These are phyloP conservation scores for Przewalskia tangutica DNA, from an alignment of 257 asterid genomes.

Conservation along the genomic window DNA sequence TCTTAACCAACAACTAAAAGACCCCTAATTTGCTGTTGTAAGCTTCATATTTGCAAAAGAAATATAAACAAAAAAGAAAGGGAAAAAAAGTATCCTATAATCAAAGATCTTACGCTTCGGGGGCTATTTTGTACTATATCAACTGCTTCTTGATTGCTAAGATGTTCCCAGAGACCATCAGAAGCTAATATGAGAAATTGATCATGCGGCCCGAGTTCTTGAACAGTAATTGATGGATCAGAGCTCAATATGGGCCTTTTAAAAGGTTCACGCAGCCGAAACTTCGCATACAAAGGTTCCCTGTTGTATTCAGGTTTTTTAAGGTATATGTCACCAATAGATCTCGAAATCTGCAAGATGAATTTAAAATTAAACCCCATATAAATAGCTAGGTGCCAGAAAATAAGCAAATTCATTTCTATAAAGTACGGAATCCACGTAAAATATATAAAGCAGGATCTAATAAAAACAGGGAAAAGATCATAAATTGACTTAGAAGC, in stretches of 20 bases:
- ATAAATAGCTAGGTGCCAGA: neutral
- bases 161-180: conserved; percentile 38
- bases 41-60: neutral
- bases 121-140: conserved; percentile 37
- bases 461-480: neutral
- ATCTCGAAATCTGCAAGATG: conserved; percentile 35
- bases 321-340: conserved; percentile 44
- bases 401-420: neutral
- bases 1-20: too few relatives aligned
- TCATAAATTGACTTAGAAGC: neutral
- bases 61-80: neutral
- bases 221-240: conserved; percentile 9
- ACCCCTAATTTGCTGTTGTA: neutral
- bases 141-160: conserved; percentile 42
- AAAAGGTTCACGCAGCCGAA: conserved; percentile 36
- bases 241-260: conserved; percentile 34
- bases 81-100: neutral
- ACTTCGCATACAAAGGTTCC: conserved; percentile 38
- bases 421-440: neutral
- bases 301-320: conserved; percentile 44
- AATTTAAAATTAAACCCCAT: neutral
- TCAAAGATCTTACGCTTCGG: conserved; percentile 27
- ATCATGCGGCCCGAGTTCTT: conserved; percentile 6
- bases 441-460: neutral
- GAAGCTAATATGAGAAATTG: conserved; percentile 11